Conservation (phyloP, 805 yeast species). For the Yamadazyma sp. region DNA sequence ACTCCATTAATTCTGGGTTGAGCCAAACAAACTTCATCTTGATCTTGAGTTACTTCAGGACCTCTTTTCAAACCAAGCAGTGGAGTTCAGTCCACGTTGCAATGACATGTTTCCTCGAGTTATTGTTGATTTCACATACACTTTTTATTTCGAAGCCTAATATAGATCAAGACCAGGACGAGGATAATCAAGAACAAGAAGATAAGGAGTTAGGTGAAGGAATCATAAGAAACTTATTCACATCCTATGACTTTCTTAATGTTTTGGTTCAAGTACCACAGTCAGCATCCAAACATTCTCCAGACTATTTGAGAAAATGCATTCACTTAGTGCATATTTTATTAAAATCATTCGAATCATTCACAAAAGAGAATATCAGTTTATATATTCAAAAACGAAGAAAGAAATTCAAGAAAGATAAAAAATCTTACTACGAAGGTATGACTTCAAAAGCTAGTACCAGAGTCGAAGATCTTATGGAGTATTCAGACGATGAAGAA, state of each 20-base stretch:
- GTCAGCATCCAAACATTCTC: conserved; percentile 60
- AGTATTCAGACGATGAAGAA: conserved; percentile 32
- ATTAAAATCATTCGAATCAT: conserved; percentile 64
- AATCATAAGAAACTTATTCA: conserved; percentile 66
- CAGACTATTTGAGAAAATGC: conserved; percentile 55
- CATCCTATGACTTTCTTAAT: conserved; percentile 57
- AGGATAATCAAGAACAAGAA: conserved; percentile 32
- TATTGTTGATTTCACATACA: conserved; percentile 48
- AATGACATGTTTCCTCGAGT: conserved; percentile 62
- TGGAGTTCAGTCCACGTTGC: conserved; percentile 69
- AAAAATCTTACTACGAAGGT: conserved; percentile 14
- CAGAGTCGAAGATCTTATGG: conserved; percentile 23
- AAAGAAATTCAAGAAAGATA: conserved; percentile 26
- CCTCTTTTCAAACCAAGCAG: conserved; percentile 39
- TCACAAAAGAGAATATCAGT: conserved; percentile 54
- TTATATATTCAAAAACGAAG: conserved; percentile 48
- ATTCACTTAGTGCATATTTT: conserved; percentile 64
- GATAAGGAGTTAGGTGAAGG: conserved; percentile 50
- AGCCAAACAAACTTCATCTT: conserved; percentile 60
- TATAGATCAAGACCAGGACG: conserved; percentile 20
- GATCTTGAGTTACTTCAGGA: conserved; percentile 45
- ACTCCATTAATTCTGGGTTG: conserved; percentile 52
- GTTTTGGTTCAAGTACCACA: conserved; percentile 58
- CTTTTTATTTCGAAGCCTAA: conserved; percentile 31
- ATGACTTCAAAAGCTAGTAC: conserved; percentile 18